Evolutionary conservation across 305 asterid species (phyloP).

Genomic region (Petunia hybrid): DNA sequence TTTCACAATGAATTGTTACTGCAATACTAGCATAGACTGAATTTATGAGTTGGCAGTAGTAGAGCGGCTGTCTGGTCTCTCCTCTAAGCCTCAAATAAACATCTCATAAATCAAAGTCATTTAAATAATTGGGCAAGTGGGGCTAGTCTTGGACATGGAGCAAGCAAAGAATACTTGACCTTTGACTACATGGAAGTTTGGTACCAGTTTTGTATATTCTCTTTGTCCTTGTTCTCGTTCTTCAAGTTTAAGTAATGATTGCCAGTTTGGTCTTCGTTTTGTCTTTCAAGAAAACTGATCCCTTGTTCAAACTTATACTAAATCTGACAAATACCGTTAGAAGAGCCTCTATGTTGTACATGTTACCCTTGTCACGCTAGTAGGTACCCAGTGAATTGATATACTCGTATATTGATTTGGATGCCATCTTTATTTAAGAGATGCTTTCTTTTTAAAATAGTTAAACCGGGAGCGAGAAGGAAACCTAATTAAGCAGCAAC

Average conservation of each 20-base stretch:
- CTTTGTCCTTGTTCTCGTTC: not conserved
- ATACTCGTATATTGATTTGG: too few relatives aligned
- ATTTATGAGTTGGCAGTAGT: not conserved
- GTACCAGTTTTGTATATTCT: not conserved
- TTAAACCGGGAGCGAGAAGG: too few relatives aligned
- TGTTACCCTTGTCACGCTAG: too few relatives aligned
- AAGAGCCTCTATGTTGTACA: not conserved
- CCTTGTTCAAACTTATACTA: not conserved
- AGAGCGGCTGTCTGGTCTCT: not conserved
- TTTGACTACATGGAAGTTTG: conserved; percentile 22
- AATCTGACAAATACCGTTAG: not conserved
- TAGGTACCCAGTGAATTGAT: too few relatives aligned
- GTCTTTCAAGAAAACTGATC: not conserved
- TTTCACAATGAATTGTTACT: not conserved
- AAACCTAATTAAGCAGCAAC: too few relatives aligned
- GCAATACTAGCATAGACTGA: not conserved
- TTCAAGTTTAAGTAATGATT: conserved; percentile 6
- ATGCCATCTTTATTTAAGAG: too few relatives aligned
- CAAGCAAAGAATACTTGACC: conserved; percentile 23
- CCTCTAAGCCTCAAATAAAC: not conserved
- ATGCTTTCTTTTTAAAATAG: too few relatives aligned
- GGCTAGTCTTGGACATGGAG: not conserved
- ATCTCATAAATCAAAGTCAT: conserved; percentile 2
- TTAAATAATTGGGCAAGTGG: conserved; percentile 26
- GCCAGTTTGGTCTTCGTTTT: not conserved